Conservation (phyloP, 2,329 filamentous ascomycete species). For the Pseudonectria foliicola region DNA sequence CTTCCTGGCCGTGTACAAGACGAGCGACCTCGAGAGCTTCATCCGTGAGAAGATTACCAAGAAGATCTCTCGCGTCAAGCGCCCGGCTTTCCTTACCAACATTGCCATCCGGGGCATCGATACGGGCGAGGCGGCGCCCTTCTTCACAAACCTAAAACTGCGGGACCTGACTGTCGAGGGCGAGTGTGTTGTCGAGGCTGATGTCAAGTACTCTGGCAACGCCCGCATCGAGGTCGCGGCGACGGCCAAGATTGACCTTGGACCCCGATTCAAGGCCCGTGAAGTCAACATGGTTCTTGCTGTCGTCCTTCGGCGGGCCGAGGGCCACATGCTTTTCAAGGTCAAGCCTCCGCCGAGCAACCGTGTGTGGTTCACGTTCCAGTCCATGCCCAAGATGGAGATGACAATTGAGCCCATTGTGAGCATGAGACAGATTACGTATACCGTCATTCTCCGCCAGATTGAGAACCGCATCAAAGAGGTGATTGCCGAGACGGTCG, state of each 20-base stretch:
- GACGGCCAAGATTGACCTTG: constrained; percentile 87
- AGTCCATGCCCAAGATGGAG: constrained; percentile 88
- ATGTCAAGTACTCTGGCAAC: constrained; percentile 82
- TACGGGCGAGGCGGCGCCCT: constrained; percentile 78
- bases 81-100: constrained; percentile 80
- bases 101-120: constrained; percentile 78
- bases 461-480: constrained; percentile 95
- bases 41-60: constrained; percentile 85
- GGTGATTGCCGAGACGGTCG: constrained; percentile 84
- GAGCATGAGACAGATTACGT: constrained; percentile 90
- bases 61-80: constrained; percentile 91
- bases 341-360: constrained; percentile 96
- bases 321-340: constrained; percentile 77
- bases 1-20: constrained; percentile 84
- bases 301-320: constrained; percentile 74
- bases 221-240: constrained; percentile 86
- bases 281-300: constrained; percentile 87
- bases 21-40: constrained; percentile 69
- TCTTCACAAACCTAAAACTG: constrained; percentile 80
- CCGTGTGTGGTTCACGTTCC: constrained; percentile 91
- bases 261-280: constrained; percentile 77
- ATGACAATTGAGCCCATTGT: constrained; percentile 94
- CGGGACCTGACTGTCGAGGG: constrained; percentile 89
- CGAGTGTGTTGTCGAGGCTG: constrained; percentile 78
- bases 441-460: constrained; percentile 80